Evolutionary conservation across 2,329 filamentous ascomycete genomes (phyloP), one percentile per base, ranked within the genome.

Genomic region (Cladosporium sp.): DNA sequence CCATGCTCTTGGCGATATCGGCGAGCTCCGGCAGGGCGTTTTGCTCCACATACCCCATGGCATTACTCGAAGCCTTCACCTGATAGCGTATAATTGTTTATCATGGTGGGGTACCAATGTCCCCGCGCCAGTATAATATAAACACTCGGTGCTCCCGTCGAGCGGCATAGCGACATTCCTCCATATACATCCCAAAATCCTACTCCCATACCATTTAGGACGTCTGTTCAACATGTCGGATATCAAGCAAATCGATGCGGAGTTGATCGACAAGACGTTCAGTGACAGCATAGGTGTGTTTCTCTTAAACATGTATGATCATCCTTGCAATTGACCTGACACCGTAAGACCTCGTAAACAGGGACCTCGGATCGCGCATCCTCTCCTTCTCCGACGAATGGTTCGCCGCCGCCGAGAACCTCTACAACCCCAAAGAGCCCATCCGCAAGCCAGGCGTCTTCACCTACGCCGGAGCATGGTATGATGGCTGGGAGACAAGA

Each of bases 401-500:
- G 80, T 88, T 88, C 78, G 86, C 86, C 63, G 79, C 81, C 2
- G 86, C 85, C 62, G 78, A 80, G 11, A 88, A 88, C 77, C 84
- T 88, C 68, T 83, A 84, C 63, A 87, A 83, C 0, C 84, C 85
- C 0, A 84, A 82, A 1, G 77, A 85, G 1, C 84, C 86, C 3
- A 78, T 88, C 70, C 83, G 83, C 69, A 84, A 83, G 66, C 83
- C 85, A 0, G 86, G 86, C 60, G 81, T 86, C 71, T 88, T 87
- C 76, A 81, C 84, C 49, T 83, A 86, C 74, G 82, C 85, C 4
- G 86, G 86, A 66, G 86, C 85, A 58, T 88, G 86, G 86, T 88
- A 87, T 73, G 86, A 88, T 73, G 86, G 86, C 21, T 88, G 86
- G 86, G 86, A 89, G 70, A 88, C 86, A 5, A 80, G 86, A 6